phyloP scores from a whole-genome alignment of 306 rosid genomes.

The Acacia crassicarpa region DNA sequence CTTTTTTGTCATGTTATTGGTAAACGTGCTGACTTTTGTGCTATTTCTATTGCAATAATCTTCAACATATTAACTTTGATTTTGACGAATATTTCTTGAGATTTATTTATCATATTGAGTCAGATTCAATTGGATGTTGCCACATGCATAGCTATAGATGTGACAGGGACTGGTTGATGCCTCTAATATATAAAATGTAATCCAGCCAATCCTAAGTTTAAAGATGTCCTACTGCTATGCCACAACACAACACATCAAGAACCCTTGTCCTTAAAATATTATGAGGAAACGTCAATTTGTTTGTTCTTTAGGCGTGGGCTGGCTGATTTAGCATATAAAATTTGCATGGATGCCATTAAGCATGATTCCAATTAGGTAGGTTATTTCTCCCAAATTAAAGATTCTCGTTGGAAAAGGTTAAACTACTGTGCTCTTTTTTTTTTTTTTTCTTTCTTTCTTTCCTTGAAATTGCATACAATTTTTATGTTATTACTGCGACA shows the following conservation, averaged over 20 bases:
- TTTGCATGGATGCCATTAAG: slow-evolving; percentile 15
- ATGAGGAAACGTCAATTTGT: slow-evolving; percentile 28
- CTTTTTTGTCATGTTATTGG: neutral
- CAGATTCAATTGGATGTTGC: neutral
- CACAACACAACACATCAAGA: neutral
- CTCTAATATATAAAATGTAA: neutral
- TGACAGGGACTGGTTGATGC: neutral
- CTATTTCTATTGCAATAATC: slow-evolving; percentile 11
- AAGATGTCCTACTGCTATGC: neutral
- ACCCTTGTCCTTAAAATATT: slow-evolving; percentile 19
- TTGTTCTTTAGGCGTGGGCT: slow-evolving; percentile 31
- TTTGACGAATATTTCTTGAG: neutral
- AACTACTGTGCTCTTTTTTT: neutral
- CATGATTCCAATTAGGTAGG: slow-evolving; percentile 6
- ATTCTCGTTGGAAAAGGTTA: slow-evolving; percentile 25
- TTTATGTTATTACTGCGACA: neutral
- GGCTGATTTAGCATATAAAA: slow-evolving; percentile 36
- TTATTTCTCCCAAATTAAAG: slow-evolving; percentile 9
- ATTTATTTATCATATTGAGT: neutral
- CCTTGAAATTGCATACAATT: slow-evolving; percentile 26
- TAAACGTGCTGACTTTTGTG: slow-evolving; percentile 2
- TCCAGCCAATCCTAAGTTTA: neutral
- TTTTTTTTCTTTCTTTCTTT: neutral
- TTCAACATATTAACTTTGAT: neutral
- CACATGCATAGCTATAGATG: slow-evolving; percentile 14